Base-by-base conservation (phyloP, 306 rosid genomes). In the Rosa multiflora region DNA sequence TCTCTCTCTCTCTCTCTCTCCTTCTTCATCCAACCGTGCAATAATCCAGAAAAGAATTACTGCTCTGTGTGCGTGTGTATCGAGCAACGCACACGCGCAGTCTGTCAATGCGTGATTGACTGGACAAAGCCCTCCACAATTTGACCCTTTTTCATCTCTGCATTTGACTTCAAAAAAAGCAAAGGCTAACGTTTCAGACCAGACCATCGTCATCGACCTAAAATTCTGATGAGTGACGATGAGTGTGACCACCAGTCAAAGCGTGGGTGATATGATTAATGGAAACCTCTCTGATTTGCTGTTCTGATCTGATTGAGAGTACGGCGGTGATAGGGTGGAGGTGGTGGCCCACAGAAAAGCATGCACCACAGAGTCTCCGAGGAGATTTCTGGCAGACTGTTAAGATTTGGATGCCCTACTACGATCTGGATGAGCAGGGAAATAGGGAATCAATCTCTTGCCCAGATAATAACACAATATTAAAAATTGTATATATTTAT, bases 351-450 rank as follows among this genome's bases (percentile, higher is more conserved):
- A 26, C 56, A 56, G 40, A n/a, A 53, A 52, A 35, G 64, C 26
- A 12, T 18, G 35, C 15, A 72, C 15, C 15, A 72, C 32, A 81
- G 49, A 15, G 74, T 59, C 80, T 39, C 76, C 61, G 32, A 84
- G 76, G 70, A 82, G 83, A 85, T 86, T 83, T 86, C 76, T 84
- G 79, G 12, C 44, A 67, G 32, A 13, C 62, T 85, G 84, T 72
- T 76, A 56, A 70, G 84, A 80, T 86, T 82, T 82, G 87, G 86
- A 67, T 76, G 74, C 87, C 83, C 76, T 81, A 73, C 72, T 6
- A 78, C 83, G 42, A 78, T 66, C 14, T 17, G 3, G 71, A 10
- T 67, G 14, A 39, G 37, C 37, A 32, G 47, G 47, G 26, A 23
- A 23, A 23, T 23, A 23, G 26, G 26, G 47, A 67, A 37, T 67